A percentile compares a stretch with the other conserved stretches of the same genome.
Conservation (phyloP, 805 yeast genomes). For the Wickerhamomyces pijperi region DNA sequence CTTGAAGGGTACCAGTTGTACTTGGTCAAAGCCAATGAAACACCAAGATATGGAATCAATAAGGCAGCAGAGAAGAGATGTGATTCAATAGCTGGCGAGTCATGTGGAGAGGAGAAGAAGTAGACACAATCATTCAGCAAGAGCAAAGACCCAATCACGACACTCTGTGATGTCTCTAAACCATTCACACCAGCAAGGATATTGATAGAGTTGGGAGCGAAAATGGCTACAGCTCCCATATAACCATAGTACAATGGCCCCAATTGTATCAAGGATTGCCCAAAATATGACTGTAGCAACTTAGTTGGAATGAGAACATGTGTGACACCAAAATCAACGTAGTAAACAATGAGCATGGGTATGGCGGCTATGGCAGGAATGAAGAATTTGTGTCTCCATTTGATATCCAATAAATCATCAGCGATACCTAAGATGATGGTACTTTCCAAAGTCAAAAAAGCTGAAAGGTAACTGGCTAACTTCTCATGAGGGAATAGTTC, state of each 20-base stretch:
- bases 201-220: slow-evolving; percentile 92
- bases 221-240: slow-evolving; percentile 86
- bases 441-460: slow-evolving; percentile 71
- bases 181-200: slow-evolving; percentile 96
- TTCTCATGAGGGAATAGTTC: slow-evolving; percentile 64
- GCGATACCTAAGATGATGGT: slow-evolving; percentile 80
- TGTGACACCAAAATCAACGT: slow-evolving; percentile 89
- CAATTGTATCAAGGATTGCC: slow-evolving; percentile 45
- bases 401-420: slow-evolving; percentile 89
- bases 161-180: slow-evolving; percentile 88
- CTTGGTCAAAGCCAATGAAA: slow-evolving; percentile 61
- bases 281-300: slow-evolving; percentile 35
- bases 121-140: slow-evolving; percentile 72
- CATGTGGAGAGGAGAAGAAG: slow-evolving; percentile 30
- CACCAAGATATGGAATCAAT: slow-evolving; percentile 80
- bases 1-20: slow-evolving; percentile 86
- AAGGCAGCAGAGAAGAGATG: slow-evolving; percentile 76
- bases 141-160: slow-evolving; percentile 62
- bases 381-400: slow-evolving; percentile 97
- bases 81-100: slow-evolving; percentile 56
- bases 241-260: slow-evolving; percentile 74
- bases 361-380: slow-evolving; percentile 90
- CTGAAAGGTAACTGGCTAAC: slow-evolving; percentile 78
- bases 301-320: slow-evolving; percentile 67
- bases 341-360: slow-evolving; percentile 84